Percentiles rank a stretch among this genome's conserved stretches.
phyloP scores from a whole-genome alignment of 1,284 basidiomycete species.

The Puccinia horiana region DNA sequence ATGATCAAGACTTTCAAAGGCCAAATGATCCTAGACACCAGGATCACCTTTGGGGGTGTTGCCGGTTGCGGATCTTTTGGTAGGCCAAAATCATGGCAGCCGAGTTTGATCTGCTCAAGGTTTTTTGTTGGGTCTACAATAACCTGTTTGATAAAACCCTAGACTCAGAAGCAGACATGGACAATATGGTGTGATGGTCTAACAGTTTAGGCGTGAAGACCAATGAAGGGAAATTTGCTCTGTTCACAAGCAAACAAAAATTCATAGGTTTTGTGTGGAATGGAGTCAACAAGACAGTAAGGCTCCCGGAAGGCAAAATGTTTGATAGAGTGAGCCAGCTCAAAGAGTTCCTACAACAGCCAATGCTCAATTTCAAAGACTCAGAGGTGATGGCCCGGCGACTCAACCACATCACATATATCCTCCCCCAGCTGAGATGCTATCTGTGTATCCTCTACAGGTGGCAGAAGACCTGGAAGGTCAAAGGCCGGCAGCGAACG shows the following conservation, averaged over 20 bases:
- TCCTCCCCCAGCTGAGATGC: too few species aligned
- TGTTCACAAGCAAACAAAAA: neutral
- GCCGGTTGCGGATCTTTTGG: slow-evolving; percentile 8
- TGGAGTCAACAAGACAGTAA: neutral
- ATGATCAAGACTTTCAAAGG: neutral
- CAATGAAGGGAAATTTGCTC: neutral
- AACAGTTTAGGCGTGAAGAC: neutral
- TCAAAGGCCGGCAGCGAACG: too few species aligned
- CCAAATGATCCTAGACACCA: neutral
- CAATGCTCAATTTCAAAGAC: neutral
- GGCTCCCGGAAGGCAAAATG: neutral
- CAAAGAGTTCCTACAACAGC: neutral
- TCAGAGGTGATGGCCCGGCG: neutral
- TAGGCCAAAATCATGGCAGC: neutral
- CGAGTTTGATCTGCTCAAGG: neutral
- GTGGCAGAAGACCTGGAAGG: neutral
- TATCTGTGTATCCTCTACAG: neutral
- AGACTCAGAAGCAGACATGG: too few species aligned
- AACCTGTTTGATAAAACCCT: neutral
- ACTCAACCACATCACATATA: too few species aligned
- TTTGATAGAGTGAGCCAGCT: neutral
- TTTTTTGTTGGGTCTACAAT: too few species aligned
- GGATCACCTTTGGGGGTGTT: too few species aligned
- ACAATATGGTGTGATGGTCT: neutral
- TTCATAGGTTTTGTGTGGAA: too few species aligned